Base-by-base conservation (phyloP, 2,329 filamentous ascomycete genomes). In the Ambrosiella xylebori region DNA sequence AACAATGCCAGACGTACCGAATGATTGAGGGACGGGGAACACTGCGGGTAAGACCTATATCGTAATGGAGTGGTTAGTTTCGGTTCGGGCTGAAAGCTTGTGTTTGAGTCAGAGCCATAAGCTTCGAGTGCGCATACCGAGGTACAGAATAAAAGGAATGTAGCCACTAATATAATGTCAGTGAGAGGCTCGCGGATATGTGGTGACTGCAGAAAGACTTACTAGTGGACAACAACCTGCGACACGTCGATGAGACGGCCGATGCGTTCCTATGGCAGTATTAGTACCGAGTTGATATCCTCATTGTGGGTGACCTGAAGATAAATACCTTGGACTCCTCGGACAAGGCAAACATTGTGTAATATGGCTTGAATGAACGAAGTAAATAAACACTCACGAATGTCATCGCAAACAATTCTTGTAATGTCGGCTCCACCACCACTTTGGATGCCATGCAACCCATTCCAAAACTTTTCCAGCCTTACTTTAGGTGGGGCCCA, bases 171-270 rank as follows among this genome's bases (percentile, higher is more conserved):
- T 19, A 17, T 1, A 39, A 47, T 38, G 44, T 52, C 6, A 52
- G 41, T 35, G 27, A 27, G 13, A 53, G 15, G 9, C 13, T 45
- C 3, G 15, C 51, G 17, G 7, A 56, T 11, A 44, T 0, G 15
- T 7, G 13, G 47, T 56, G 8, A 17, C 36, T 3, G 4, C 40
- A 39, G 57, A n/a, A 54, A 41, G 36, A 69, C 85, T 64, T 81
- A 94, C 88, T 97, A 98, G 76, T 98, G 93, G 68, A 98, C 86
- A 61, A 87, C 89, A 66, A 96, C 84, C 67, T 90, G 83, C 62
- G 89, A 93, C 70, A 96, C 76, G 73, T 97, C 93, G 71, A 98
- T 93, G 75, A 97, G 80, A 78, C 90, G 91, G 68, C 87, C 84
- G 73, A 98, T 95, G 78, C 93, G 89, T 84, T 98, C 93, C 91